Percentiles rank a stretch among this genome's conserved stretches.
These are phyloP conservation scores for Leptographium radiaticola DNA, from an alignment of 2,329 filamentous ascomycete species.

Conservation along the genomic window DNA sequence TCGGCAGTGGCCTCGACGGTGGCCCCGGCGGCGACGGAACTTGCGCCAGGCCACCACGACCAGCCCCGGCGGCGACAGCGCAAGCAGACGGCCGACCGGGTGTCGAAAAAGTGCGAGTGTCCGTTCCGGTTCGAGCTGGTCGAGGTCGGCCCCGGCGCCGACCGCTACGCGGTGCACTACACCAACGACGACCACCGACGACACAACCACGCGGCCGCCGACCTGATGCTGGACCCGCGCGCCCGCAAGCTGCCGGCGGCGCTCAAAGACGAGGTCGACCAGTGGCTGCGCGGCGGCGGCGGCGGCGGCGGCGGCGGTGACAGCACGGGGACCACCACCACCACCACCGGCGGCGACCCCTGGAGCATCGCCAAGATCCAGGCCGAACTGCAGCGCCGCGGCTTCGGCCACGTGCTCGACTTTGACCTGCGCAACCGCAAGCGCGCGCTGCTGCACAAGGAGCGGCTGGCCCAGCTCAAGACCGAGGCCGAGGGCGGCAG, in stretches of 20 bases:
- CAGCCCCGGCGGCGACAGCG: constrained; percentile 13
- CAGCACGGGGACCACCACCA: background rate
- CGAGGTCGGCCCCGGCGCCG: constrained; percentile 20
- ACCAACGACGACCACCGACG: constrained; percentile 20
- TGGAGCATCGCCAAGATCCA: constrained; percentile 22
- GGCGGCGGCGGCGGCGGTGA: background rate
- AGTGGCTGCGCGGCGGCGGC: constrained; percentile 16
- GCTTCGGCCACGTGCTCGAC: constrained; percentile 22
- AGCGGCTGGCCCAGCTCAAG: constrained; percentile 8
- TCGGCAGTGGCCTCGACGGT: background rate
- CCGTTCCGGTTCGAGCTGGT: constrained; percentile 24
- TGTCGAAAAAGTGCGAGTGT: constrained; percentile 24
- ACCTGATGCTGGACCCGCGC: constrained; percentile 22
- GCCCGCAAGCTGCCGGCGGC: constrained; percentile 20
- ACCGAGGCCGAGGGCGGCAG: background rate
- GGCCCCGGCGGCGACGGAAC: constrained; percentile 10
- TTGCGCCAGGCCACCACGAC: too few relatives aligned
- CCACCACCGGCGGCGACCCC: background rate
- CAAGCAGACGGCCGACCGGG: constrained; percentile 21
- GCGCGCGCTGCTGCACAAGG: constrained; percentile 17
- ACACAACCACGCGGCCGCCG: constrained; percentile 23
- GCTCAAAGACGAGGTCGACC: constrained; percentile 20
- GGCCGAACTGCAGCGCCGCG: constrained; percentile 20
- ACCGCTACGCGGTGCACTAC: constrained; percentile 24
- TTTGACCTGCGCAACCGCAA: constrained; percentile 24